Percentiles rank a stretch among this genome's conserved stretches.
These are phyloP conservation scores for Wickerhamiella hasegawae DNA, from an alignment of 805 yeast species.

Conservation along the genomic window DNA sequence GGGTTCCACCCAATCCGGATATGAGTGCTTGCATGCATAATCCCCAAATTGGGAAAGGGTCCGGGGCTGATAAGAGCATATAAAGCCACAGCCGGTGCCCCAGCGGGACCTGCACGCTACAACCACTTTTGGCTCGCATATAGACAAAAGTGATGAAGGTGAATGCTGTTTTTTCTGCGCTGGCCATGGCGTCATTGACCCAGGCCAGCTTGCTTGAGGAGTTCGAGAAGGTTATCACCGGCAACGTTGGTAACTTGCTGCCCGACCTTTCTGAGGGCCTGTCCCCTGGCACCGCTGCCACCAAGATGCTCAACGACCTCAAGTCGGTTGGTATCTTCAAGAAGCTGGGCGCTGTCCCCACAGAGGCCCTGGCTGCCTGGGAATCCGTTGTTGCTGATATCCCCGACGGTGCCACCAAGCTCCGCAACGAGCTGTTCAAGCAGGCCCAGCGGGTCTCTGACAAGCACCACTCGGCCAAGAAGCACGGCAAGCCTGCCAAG, in stretches of 20 bases:
- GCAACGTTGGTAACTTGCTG: slow-evolving; percentile 1
- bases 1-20: too few species aligned
- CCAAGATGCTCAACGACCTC: slow-evolving; percentile 17
- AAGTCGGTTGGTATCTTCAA: slow-evolving; percentile 8
- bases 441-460: slow-evolving; percentile 5
- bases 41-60: too few species aligned
- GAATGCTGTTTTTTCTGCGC: slow-evolving; percentile 1
- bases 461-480: slow-evolving; percentile 3
- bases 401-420: slow-evolving; percentile 16
- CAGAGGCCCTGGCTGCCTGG: slow-evolving; percentile 19
- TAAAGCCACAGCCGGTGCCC: too few species aligned
- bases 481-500: neutral
- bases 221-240: slow-evolving; percentile 3
- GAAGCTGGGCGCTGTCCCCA: slow-evolving; percentile 16
- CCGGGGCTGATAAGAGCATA: too few species aligned
- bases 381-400: slow-evolving; percentile 16
- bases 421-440: too few species aligned
- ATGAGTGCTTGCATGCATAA: too few species aligned
- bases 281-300: slow-evolving; percentile 4
- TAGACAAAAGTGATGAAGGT: too few species aligned
- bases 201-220: slow-evolving; percentile 3
- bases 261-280: neutral
- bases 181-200: slow-evolving; percentile 2
- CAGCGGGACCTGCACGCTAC: too few species aligned
- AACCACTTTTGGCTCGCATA: too few species aligned